phyloP scores from a whole-genome alignment of 2,329 filamentous ascomycete species.

The Zymoseptoria pseudotritici region DNA sequence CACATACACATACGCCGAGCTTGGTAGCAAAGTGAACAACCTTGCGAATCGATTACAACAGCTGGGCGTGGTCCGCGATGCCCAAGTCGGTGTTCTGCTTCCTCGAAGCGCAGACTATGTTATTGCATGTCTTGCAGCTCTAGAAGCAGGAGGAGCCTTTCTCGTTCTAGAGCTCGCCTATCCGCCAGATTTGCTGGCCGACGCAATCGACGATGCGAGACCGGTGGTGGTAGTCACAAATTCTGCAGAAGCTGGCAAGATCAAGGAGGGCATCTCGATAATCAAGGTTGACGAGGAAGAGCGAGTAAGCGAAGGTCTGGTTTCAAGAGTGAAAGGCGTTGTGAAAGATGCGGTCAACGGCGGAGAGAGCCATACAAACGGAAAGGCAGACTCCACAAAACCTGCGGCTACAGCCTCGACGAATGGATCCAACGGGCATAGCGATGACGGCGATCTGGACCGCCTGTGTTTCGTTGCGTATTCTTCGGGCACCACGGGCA shows the following conservation, averaged over 20 bases:
- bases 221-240: conserved; percentile 66
- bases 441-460: conserved; percentile 59
- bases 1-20: conserved; percentile 64
- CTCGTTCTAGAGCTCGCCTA: conserved; percentile 75
- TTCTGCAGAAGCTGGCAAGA: conserved; percentile 55
- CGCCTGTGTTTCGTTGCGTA: conserved; percentile 74
- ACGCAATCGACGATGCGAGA: conserved; percentile 68
- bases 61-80: conserved; percentile 64
- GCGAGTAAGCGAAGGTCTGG: not conserved
- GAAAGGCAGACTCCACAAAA: conserved; percentile 1
- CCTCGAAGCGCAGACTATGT: conserved; percentile 72
- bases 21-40: conserved; percentile 59
- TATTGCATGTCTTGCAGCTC: conserved; percentile 68
- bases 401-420: conserved; percentile 9
- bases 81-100: conserved; percentile 67
- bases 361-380: conserved; percentile 28
- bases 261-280: conserved; percentile 56
- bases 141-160: conserved; percentile 72
- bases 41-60: conserved; percentile 57
- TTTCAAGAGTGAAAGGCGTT: not conserved
- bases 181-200: conserved; percentile 62
- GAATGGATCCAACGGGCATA: conserved; percentile 33
- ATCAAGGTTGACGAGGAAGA: conserved; percentile 54
- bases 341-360: conserved; percentile 8
- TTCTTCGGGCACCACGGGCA: conserved; percentile 69